A percentile compares a stretch with the other conserved stretches of the same genome.
These are phyloP conservation scores for Thymus mandschuricus DNA, from an alignment of 257 asterid genomes.

Conservation along the genomic window DNA sequence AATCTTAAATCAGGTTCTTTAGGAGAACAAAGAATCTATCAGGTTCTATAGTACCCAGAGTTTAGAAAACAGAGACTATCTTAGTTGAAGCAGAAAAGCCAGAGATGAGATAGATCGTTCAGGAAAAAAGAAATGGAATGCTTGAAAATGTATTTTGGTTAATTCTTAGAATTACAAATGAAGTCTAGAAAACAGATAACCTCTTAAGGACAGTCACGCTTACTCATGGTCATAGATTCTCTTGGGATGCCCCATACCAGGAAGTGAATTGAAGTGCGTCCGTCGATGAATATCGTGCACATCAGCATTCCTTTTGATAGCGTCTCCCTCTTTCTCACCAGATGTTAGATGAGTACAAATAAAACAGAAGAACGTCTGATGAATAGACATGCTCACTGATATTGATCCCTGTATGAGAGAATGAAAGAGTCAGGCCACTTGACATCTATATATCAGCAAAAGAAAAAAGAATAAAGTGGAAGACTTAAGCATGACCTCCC, in stretches of 20 bases:
- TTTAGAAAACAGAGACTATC: constrained; percentile 6
- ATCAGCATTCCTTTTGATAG: constrained; percentile 78
- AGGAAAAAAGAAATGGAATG: constrained; percentile 10
- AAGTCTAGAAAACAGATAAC: too few species aligned
- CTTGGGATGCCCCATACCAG: constrained; percentile 67
- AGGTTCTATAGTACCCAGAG: not conserved
- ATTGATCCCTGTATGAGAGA: constrained; percentile 75
- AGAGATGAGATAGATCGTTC: not conserved
- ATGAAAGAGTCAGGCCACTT: constrained; percentile 30
- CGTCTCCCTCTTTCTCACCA: constrained; percentile 83
- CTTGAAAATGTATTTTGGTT: not conserved
- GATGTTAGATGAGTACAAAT: constrained; percentile 85
- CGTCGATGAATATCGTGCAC: constrained; percentile 85
- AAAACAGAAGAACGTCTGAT: constrained; percentile 89
- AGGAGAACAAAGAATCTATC: too few species aligned
- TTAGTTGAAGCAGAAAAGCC: constrained; percentile 7
- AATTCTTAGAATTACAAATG: not conserved
- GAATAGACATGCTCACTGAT: constrained; percentile 90
- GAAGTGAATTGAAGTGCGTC: constrained; percentile 69
- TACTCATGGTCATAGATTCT: constrained; percentile 87
- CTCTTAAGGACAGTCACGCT: constrained; percentile 37
- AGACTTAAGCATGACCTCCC: not conserved
- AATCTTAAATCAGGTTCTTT: constrained; percentile 4
- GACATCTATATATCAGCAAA: constrained; percentile 17
- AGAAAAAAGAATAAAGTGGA: not conserved